phyloP scores from a whole-genome alignment of 306 rosid genomes.

The Pyrus bretschneideri region DNA sequence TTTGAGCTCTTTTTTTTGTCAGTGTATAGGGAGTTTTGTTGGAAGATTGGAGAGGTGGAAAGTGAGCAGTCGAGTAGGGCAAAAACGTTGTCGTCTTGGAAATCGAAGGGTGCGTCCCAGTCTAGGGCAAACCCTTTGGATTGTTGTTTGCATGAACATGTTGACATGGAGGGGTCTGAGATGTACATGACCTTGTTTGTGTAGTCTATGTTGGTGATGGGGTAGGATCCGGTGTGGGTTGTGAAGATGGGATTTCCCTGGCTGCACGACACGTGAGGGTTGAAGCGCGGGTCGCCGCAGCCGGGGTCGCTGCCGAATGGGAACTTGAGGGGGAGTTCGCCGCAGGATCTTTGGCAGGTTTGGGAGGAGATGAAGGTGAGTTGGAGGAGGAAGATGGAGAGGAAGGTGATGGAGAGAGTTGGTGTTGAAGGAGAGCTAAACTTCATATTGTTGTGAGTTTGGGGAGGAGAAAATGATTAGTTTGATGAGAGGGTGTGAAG shows the following conservation, averaged over 20 bases:
- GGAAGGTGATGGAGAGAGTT: constrained; percentile 12
- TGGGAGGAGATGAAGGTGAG: constrained; percentile 32
- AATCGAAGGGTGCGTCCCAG: constrained; percentile 63
- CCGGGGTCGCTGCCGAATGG: constrained; percentile 72
- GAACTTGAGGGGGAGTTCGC: constrained; percentile 43
- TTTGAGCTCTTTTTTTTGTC: constrained; percentile 20
- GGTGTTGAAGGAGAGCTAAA: neutral
- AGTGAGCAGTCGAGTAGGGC: constrained; percentile 58
- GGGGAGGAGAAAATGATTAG: neutral
- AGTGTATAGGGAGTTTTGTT: constrained; percentile 23
- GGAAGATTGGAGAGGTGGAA: constrained; percentile 1
- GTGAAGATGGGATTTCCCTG: constrained; percentile 51
- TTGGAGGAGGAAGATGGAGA: constrained; percentile 7
- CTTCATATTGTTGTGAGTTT: neutral
- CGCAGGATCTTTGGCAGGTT: constrained; percentile 62
- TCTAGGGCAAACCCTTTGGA: constrained; percentile 72
- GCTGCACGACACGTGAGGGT: constrained; percentile 45
- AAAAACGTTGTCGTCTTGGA: constrained; percentile 51
- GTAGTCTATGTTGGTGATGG: constrained; percentile 58
- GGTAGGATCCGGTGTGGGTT: constrained; percentile 73
- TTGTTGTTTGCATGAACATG: constrained; percentile 58
- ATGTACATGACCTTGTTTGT: constrained; percentile 49
- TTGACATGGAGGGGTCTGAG: constrained; percentile 81
- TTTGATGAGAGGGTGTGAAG: neutral
- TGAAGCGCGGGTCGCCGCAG: constrained; percentile 69